These are phyloP conservation scores for Climacium dendroides DNA, from an alignment of 225 moss, liverwort and hornwort genomes.

Conservation along the genomic window DNA sequence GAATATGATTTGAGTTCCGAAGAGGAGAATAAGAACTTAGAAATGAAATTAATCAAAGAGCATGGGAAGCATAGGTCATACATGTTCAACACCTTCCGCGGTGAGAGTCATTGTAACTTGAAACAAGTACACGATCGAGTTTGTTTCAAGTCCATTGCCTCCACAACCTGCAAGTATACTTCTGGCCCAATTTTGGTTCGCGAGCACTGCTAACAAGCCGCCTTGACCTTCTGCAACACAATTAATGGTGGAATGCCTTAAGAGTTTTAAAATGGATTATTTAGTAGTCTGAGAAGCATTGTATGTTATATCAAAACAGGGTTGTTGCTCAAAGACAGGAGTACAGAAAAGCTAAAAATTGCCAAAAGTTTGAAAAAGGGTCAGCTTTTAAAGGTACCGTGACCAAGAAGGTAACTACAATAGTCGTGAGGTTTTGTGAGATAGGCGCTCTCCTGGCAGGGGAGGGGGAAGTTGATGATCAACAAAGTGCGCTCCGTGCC, in stretches of 20 bases:
- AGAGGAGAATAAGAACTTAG: background rate
- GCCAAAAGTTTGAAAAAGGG: background rate
- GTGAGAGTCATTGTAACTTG: constrained; percentile 50
- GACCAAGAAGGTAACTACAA: constrained; percentile 35
- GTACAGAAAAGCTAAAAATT: background rate
- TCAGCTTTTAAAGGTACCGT: constrained; percentile 10
- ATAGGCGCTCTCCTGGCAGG: constrained; percentile 35
- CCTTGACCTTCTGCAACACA: constrained; percentile 61
- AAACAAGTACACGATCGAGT: constrained; percentile 57
- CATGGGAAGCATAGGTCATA: background rate
- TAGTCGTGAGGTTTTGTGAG: constrained; percentile 47
- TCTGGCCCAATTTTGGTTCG: constrained; percentile 49
- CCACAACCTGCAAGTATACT: constrained; percentile 60
- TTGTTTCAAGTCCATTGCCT: constrained; percentile 58
- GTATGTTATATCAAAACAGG: background rate
- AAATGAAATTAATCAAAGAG: background rate
- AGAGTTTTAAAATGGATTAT: background rate
- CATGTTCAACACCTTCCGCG: constrained; percentile 45
- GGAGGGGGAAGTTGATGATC: constrained; percentile 32
- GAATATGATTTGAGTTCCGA: background rate
- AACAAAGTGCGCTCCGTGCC: constrained; percentile 16
- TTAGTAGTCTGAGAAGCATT: background rate
- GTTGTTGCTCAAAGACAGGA: background rate
- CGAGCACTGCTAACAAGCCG: constrained; percentile 61
- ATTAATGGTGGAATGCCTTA: background rate